Percentiles rank a stretch among this genome's conserved stretches.
Evolutionary conservation across 2,329 filamentous ascomycete genomes (phyloP).

Genomic region (Calonectria pauciramosa): DNA sequence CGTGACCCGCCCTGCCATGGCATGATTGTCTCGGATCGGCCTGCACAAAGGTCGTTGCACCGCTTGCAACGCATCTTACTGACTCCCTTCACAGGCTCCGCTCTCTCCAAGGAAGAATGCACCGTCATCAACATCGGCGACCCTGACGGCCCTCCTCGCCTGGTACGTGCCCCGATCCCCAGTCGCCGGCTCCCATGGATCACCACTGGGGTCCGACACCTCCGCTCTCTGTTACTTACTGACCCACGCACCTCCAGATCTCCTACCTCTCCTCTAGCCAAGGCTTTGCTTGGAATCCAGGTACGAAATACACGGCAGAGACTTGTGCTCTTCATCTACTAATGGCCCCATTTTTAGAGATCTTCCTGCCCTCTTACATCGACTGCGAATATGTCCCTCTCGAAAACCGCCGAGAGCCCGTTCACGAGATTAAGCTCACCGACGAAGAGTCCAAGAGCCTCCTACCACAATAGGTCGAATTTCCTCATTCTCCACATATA

Average conservation of each 20-base stretch:
- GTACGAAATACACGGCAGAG: slow-evolving; percentile 54
- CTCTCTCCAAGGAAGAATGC: slow-evolving; percentile 80
- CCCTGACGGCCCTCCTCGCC: slow-evolving; percentile 77
- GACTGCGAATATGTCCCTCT: slow-evolving; percentile 82
- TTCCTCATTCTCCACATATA: slow-evolving; percentile 32
- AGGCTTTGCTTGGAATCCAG: slow-evolving; percentile 87
- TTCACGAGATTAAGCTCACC: slow-evolving; percentile 82
- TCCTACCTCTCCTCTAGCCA: slow-evolving; percentile 85
- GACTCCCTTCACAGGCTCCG: slow-evolving; percentile 68
- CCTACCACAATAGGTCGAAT: slow-evolving; percentile 69
- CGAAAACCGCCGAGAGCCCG: slow-evolving; percentile 81
- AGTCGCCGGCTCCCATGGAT: slow-evolving; percentile 1
- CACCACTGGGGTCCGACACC: slow-evolving; percentile 1
- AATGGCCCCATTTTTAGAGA: slow-evolving; percentile 65
- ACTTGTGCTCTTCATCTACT: slow-evolving; percentile 10
- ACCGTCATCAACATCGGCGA: slow-evolving; percentile 86
- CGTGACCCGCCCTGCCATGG: slow-evolving; percentile 26
- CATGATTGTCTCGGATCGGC: slow-evolving; percentile 27
- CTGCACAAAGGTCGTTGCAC: not conserved
- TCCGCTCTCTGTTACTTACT: not conserved
- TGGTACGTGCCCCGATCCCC: slow-evolving; percentile 65
- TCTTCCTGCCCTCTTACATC: slow-evolving; percentile 84
- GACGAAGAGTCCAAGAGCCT: slow-evolving; percentile 82
- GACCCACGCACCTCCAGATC: slow-evolving; percentile 64
- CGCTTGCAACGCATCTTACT: slow-evolving; percentile 38